Conservation (phyloP, 2,329 filamentous ascomycete species). For the Penicillium sumatraense region DNA sequence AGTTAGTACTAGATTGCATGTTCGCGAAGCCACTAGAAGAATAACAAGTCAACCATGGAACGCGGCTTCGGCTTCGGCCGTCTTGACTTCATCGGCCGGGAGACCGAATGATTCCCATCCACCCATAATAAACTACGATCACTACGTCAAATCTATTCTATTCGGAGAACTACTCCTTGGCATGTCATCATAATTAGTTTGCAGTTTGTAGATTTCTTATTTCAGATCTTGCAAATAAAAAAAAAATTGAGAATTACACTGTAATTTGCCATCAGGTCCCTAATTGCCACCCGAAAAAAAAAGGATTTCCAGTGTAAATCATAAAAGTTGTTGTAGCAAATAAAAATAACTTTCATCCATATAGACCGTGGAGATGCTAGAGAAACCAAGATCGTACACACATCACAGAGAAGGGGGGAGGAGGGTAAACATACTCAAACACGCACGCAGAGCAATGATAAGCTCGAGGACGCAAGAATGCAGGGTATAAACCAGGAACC, state of each 20-base stretch:
- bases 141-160: neutral
- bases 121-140: neutral
- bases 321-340: neutral
- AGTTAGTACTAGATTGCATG: neutral
- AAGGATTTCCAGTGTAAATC: slow-evolving; percentile 10
- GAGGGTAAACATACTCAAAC: slow-evolving; percentile 26
- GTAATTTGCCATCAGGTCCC: slow-evolving; percentile 6
- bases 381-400: slow-evolving; percentile 31
- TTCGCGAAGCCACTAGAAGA: neutral
- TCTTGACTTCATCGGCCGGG: slow-evolving; percentile 13
- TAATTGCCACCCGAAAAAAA: slow-evolving; percentile 15
- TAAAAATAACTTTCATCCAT: slow-evolving; percentile 15
- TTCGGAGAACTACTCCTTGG: neutral
- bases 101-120: neutral
- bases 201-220: neutral
- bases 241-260: neutral
- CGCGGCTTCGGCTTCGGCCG: slow-evolving; percentile 1
- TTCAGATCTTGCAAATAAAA: neutral
- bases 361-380: slow-evolving; percentile 25
- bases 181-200: neutral
- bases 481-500: slow-evolving; percentile 30
- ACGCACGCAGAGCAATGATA: slow-evolving; percentile 12
- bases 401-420: slow-evolving; percentile 23
- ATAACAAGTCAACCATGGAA: slow-evolving; percentile 1
- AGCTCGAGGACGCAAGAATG: slow-evolving; percentile 18